Base-by-base conservation (phyloP, 1,284 basidiomycete genomes). In the Marasmius oreades region DNA sequence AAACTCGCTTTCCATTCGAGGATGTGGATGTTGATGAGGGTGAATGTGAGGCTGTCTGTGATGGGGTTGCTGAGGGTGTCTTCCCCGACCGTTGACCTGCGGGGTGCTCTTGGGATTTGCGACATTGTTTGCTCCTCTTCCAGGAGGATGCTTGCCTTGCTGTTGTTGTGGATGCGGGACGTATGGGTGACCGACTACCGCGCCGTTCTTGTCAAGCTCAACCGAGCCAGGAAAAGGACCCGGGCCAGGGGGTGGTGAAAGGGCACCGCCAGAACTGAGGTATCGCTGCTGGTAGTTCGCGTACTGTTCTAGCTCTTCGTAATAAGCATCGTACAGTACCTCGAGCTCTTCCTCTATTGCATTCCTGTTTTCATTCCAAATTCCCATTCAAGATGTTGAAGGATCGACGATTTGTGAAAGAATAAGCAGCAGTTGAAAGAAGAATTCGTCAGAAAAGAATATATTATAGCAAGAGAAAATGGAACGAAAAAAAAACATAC, bases 291-390 rank as follows among this genome's bases (percentile, higher is more conserved):
- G 93, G 77, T 95, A 92, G 75, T 93, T 90, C 73, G 95, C 95
- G 82, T 98, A 98, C 78, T 92, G 88, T 82, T 98, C 93, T 77
- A 99, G 88, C 81, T 98, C 95, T 73, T 97, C 93, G 84, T 98
- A 98, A 84, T 99, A 99, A 78, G 94, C 93, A 81, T 97, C 94
- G 82, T 99, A 98, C 75, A 98, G 88, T 78, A 95, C 92, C 80
- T 98, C 93, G 73, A 99, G 88, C 81, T 99, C 96, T 77, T 94
- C 92, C 81, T 98, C 97, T 77, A 99, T 98, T 66, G 95, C 95
- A 77, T 90, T 87, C 64, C 92, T 93, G 69, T 68, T 50, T 31
- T 23, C n/a, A 24, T 46, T 24, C 45, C 18, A 46, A 24, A 2
- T 23, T 31, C 10, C 28, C 28, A 10, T 5, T 31, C 4, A 31